These are phyloP conservation scores for Colletotrichum higginsianum DNA, from an alignment of 2,329 filamentous ascomycete species.

Conservation along the genomic window DNA sequence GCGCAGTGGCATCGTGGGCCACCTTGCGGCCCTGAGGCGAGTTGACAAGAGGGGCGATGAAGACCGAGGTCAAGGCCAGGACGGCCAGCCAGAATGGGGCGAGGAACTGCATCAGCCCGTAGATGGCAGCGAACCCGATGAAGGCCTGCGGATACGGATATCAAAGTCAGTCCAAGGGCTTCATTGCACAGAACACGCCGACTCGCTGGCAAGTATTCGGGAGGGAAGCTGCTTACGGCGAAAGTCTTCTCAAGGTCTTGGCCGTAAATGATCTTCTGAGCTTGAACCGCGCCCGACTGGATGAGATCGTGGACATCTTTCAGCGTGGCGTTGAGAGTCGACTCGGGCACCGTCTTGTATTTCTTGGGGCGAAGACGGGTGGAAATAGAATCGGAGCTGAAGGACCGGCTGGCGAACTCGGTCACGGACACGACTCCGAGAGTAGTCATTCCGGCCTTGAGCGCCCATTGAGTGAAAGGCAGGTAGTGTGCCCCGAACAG, in stretches of 20 bases:
- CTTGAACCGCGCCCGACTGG: slow-evolving; percentile 18
- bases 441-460: slow-evolving; percentile 23
- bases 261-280: slow-evolving; percentile 19
- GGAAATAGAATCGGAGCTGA: slow-evolving; percentile 21
- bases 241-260: slow-evolving; percentile 26
- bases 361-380: slow-evolving; percentile 16
- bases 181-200: background rate
- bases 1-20: slow-evolving; percentile 6
- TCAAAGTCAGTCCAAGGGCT: background rate
- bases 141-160: slow-evolving; percentile 4
- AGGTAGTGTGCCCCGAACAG: slow-evolving; percentile 28
- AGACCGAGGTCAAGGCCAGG: slow-evolving; percentile 13
- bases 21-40: slow-evolving; percentile 15
- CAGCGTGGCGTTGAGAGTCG: slow-evolving; percentile 23
- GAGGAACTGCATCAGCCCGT: slow-evolving; percentile 13
- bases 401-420: slow-evolving; percentile 25
- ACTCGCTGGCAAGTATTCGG: background rate
- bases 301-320: slow-evolving; percentile 32
- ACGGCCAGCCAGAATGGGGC: slow-evolving; percentile 27
- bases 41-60: slow-evolving; percentile 26
- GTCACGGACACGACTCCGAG: slow-evolving; percentile 29
- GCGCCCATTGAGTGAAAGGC: slow-evolving; percentile 19
- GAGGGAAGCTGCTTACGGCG: slow-evolving; percentile 1
- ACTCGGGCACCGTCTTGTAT: slow-evolving; percentile 16
- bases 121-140: background rate